A percentile compares a stretch with the other conserved stretches of the same genome.
These are phyloP conservation scores for Endocalyx cinctus DNA, from an alignment of 2,329 filamentous ascomycete species.

Conservation along the genomic window DNA sequence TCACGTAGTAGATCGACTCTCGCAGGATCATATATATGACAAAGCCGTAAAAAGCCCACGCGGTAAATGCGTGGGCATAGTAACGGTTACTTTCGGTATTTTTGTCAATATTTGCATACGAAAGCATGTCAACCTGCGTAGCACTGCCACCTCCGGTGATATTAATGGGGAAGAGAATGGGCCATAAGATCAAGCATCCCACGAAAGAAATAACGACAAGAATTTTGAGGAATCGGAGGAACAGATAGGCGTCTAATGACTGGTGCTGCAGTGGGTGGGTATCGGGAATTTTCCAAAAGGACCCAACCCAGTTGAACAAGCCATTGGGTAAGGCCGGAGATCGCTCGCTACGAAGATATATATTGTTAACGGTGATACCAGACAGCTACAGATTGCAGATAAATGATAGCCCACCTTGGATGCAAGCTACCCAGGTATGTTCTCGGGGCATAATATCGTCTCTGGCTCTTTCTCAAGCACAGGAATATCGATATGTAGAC, in stretches of 20 bases:
- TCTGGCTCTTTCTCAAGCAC: slow-evolving; percentile 38
- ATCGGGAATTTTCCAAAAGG: slow-evolving; percentile 67
- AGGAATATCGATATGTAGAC: slow-evolving; percentile 42
- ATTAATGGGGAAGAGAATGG: slow-evolving; percentile 81
- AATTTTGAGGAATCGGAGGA: slow-evolving; percentile 82
- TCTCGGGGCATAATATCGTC: slow-evolving; percentile 45
- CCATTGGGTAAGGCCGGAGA: slow-evolving; percentile 56
- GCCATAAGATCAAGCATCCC: slow-evolving; percentile 81
- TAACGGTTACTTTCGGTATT: slow-evolving; percentile 54
- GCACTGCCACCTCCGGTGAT: slow-evolving; percentile 67
- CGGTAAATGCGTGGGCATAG: slow-evolving; percentile 76
- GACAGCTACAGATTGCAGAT: not conserved
- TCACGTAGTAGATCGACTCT: slow-evolving; percentile 88
- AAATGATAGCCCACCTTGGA: slow-evolving; percentile 27
- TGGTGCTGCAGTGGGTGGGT: slow-evolving; percentile 83
- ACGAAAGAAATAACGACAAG: slow-evolving; percentile 72
- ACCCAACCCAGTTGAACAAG: slow-evolving; percentile 61
- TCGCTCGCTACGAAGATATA: slow-evolving; percentile 41
- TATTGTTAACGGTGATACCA: slow-evolving; percentile 10
- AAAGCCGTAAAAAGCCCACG: slow-evolving; percentile 82
- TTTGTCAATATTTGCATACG: slow-evolving; percentile 69
- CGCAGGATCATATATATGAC: slow-evolving; percentile 83
- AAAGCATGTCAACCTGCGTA: slow-evolving; percentile 69
- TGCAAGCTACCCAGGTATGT: slow-evolving; percentile 45
- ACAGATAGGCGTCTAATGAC: slow-evolving; percentile 87